Base-by-base conservation (phyloP, 1,284 basidiomycete genomes). In the Naganishia sp. region DNA sequence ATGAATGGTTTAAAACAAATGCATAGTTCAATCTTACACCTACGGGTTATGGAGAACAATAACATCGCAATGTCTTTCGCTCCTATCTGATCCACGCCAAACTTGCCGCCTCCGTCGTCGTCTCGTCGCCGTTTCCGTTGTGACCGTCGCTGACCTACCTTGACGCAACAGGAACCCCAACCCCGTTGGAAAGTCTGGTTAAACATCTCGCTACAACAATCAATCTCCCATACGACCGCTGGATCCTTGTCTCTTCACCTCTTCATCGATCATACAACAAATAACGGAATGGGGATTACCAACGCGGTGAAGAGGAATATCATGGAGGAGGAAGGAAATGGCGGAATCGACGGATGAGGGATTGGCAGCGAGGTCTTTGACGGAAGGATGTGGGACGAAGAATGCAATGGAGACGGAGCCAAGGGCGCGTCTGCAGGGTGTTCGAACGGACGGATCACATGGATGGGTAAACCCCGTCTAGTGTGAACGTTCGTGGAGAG, bases 21-120 rank as follows among this genome's bases (percentile, higher is more conserved):
- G 89, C 90, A 91, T 92, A 92, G 90, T 92, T 92, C 90, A 92
- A 88, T 87, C 89, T 87, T 89, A 92, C 70, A 57, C 72, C 68
- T 70, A 88, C 81, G 78, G 71, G 73, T 80, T 66, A 77, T 80
- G 80, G 80, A 90, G 89, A 88, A 87, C 86, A 84, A 82, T 81
- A 84, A 83, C 80, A 72, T 71, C 87, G 74, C 71, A 75, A 85
- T 80, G 90, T 92, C 68, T 69, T 69, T 69, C 68, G 68, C 68
- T 69, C 68, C 68, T 69, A 69, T 69, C 68, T 69, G 68, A 69
- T 45, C 49, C 23, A 28, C 57, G 18, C 43, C 50, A 21, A 25
- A 21, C 39, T 5, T 25, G 7, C 48, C 23, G 10, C 44, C 23
- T 23, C 59, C 60, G 45, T 33, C 18, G 3, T 39, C 36, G 36